Base-by-base conservation (phyloP, 768 basidiomycete genomes). In the Cystobasidium tubakii region DNA sequence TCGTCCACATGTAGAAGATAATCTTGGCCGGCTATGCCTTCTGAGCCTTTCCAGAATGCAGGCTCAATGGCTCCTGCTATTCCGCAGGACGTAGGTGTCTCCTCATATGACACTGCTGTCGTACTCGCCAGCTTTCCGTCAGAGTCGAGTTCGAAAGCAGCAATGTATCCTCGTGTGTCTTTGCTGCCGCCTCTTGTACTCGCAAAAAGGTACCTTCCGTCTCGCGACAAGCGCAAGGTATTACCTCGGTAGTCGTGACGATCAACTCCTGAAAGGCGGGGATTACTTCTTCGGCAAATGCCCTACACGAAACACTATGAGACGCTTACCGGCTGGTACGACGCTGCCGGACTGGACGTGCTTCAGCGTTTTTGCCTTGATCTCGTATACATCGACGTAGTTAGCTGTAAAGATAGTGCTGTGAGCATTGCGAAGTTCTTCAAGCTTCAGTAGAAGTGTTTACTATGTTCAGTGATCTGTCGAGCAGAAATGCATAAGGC, bases 331-430 rank as follows among this genome's bases (percentile, higher is more conserved):
- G 43, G 53, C 7, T 10, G 63, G 50, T 1, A 74, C 64, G 9
- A 74, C 36, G 6, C 39, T 34, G 19, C 64, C 63, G 27, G 70
- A 73, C 36, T 54, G 66, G 2, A 74, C 31, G 36, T 74, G 66
- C 25, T 50, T 73, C 29, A 74, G 62, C 21, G 66, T 74, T 21
- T 54, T 72, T 4, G 62, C 36, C 36, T 74, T 31, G 7, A 74
- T 57, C 39, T 66, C 64, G 73, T 74, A 74, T 7, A 74, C 73
- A 53, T 74, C 73, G 66, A 74, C 50, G 34, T 72, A 74, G 33
- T 74, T 65, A 17, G 73, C 73, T 74, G 62, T 15, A 25, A 42
- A 21, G 53, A 9, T 25, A 6, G 54, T 9, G n/a, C 50, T 62
- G 54, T 44, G 15, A 50, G 36, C 17, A 36, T n/a, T 43, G 9